phyloP scores from a whole-genome alignment of 2,329 filamentous ascomycete genomes.

The Volutella citrinella region DNA sequence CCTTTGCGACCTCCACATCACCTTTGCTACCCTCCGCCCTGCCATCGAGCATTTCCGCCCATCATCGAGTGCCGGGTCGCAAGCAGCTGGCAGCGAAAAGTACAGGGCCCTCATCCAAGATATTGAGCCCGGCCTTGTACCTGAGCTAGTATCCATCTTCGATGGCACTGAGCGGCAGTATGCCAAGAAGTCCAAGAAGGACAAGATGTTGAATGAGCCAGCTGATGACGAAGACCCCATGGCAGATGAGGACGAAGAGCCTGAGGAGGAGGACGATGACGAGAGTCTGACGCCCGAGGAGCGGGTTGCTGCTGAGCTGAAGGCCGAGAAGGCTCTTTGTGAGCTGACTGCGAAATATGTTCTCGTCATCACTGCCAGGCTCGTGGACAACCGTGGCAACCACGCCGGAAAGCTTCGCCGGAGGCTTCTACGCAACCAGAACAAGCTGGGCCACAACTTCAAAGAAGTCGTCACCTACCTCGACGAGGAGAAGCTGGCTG shows the following conservation, averaged over 20 bases:
- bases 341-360: conserved; percentile 83
- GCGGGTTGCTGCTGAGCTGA: conserved; percentile 62
- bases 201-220: conserved; percentile 56
- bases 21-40: conserved; percentile 71
- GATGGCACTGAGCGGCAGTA: conserved; percentile 72
- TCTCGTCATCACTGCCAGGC: conserved; percentile 70
- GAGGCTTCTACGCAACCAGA: conserved; percentile 74
- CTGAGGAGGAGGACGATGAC: conserved; percentile 52
- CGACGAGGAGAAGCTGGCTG: conserved; percentile 61
- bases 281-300: conserved; percentile 54
- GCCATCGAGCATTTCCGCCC: conserved; percentile 40
- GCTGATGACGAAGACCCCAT: conserved; percentile 72
- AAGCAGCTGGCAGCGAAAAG: conserved; percentile 25
- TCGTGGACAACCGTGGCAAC: conserved; percentile 64
- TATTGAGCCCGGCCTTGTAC: conserved; percentile 59
- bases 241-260: conserved; percentile 58
- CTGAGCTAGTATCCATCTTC: conserved; percentile 74
- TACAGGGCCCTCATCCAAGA: conserved; percentile 58
- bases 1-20: conserved; percentile 76
- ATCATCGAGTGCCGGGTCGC: conserved; percentile 21
- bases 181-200: conserved; percentile 64
- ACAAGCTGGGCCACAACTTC: conserved; percentile 79
- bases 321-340: conserved; percentile 83
- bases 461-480: conserved; percentile 79
- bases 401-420: conserved; percentile 63